These are phyloP conservation scores for Calonectria naviculata DNA, from an alignment of 2,329 filamentous ascomycete species.

Conservation along the genomic window DNA sequence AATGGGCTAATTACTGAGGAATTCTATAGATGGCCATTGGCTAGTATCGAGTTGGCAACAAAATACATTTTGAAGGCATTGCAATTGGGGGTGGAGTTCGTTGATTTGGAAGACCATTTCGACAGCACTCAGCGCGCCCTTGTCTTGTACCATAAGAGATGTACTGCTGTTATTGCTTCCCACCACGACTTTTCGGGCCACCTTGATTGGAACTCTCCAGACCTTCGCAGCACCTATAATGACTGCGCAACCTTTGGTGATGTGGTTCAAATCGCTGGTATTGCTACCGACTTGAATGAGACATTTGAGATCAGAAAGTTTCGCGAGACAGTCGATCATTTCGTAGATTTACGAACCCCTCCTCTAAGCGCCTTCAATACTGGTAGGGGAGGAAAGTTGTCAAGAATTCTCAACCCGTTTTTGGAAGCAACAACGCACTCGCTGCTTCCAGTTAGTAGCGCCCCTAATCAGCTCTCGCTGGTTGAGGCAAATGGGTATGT, in stretches of 20 bases:
- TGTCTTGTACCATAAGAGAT: not conserved
- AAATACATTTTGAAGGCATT: constrained; percentile 16
- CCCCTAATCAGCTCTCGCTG: constrained; percentile 22
- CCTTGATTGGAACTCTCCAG: constrained; percentile 17
- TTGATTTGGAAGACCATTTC: constrained; percentile 23
- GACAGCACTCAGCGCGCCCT: not conserved
- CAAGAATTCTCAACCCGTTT: constrained; percentile 25
- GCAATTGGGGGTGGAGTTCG: constrained; percentile 23
- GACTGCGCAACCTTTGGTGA: constrained; percentile 21
- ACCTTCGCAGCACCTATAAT: not conserved
- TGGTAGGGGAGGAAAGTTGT: constrained; percentile 20
- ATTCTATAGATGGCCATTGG: constrained; percentile 13
- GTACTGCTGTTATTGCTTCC: constrained; percentile 19
- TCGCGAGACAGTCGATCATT: not conserved
- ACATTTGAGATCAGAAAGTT: constrained; percentile 23
- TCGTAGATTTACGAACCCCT: not conserved
- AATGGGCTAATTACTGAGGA: not conserved
- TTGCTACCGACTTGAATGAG: constrained; percentile 16
- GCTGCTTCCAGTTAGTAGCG: constrained; percentile 21
- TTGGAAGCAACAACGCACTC: constrained; percentile 23
- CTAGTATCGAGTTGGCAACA: not conserved
- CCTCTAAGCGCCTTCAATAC: constrained; percentile 23
- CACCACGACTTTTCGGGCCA: constrained; percentile 24
- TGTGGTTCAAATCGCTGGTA: constrained; percentile 24
- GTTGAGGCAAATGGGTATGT: constrained; percentile 27